Evolutionary conservation across 768 basidiomycete species (phyloP), one percentile per base, ranked within the genome.

Genomic region (Termitomyces sp.): DNA sequence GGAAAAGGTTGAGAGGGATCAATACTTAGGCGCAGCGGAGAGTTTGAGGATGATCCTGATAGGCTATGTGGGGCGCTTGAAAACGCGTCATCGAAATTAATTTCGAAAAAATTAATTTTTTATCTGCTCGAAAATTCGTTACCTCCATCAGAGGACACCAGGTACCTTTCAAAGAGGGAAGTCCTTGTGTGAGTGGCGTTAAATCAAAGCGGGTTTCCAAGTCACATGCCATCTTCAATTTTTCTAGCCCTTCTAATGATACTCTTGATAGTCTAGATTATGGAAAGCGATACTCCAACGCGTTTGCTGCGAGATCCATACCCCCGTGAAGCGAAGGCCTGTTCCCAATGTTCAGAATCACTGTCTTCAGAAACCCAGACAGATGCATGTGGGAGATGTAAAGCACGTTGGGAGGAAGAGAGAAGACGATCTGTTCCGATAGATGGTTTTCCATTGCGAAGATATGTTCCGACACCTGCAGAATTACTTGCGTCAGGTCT

Each of bases 201-300:
- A 54, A n/a, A 14, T 38, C 7, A 24, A 32, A 14, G n/a, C n/a
- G n/a, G n/a, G 26, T 10, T 8, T 46, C 30, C 7, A 40, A 38
- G 1, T 16, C 8, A 28, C 12, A 42, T 33, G 33, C 3, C 30
- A 14, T 18, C 5, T 53, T 53, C n/a, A 18, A 26, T 53, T 30
- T 22, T 30, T 51, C 22, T 40, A 51, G 54, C 49, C 52, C 35
- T 35, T 48, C 14, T n/a, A 40, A n/a, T 28, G 43, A 40, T 26
- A 45, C 35, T 43, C 48, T 60, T 53, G 6, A 56, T 47, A 50
- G 45, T 56, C 33, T 60, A 56, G 43, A 46, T 6, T 26, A 61
- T 61, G 56, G 60, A 58, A 30, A 38, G 58, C 9, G 44, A 13
- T 30, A 16, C 28, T 45, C 43, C 53, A 51, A 40, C 43, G 28